These are phyloP conservation scores for Aegilops umbellulata DNA, from an alignment of 176 grass and related monocot genomes.

Conservation along the genomic window DNA sequence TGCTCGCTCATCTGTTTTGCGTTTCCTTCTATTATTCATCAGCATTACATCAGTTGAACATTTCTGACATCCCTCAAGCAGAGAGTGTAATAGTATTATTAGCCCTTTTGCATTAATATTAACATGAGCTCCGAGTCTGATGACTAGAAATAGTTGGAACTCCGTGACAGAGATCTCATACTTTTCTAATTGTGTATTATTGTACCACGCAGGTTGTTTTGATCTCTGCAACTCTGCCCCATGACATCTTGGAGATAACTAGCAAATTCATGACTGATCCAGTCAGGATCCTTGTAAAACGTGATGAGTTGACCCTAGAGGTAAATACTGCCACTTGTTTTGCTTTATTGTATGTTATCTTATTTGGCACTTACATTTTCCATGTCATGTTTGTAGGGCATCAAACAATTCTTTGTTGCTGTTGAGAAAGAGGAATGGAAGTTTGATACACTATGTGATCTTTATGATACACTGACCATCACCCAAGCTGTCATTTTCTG, in stretches of 20 bases:
- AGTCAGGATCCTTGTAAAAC: conserved; percentile 95
- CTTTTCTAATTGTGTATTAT: neutral
- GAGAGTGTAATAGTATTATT: neutral
- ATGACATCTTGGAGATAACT: conserved; percentile 96
- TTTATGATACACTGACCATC: conserved; percentile 95
- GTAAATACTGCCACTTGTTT: conserved; percentile 35
- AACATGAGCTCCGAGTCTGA: neutral
- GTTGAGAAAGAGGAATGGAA: conserved; percentile 99
- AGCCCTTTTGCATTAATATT: neutral
- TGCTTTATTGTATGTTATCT: conserved; percentile 6
- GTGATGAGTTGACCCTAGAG: conserved; percentile 98
- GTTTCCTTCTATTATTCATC: neutral
- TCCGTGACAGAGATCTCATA: neutral
- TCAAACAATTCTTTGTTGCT: conserved; percentile 99
- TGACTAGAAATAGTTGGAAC: neutral
- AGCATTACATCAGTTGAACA: neutral
- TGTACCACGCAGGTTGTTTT: conserved; percentile 57
- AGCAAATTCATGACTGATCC: conserved; percentile 98
- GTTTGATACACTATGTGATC: conserved; percentile 97
- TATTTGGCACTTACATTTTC: neutral
- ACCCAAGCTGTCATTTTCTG: conserved; percentile 99
- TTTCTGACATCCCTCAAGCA: neutral
- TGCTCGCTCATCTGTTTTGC: neutral
- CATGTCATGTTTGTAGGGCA: conserved; percentile 52
- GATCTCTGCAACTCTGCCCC: conserved; percentile 87